Percentiles rank a stretch among this genome's conserved stretches.
Evolutionary conservation across 2,329 filamentous ascomycete genomes (phyloP).

Genomic region (Bipolaris victoriae): DNA sequence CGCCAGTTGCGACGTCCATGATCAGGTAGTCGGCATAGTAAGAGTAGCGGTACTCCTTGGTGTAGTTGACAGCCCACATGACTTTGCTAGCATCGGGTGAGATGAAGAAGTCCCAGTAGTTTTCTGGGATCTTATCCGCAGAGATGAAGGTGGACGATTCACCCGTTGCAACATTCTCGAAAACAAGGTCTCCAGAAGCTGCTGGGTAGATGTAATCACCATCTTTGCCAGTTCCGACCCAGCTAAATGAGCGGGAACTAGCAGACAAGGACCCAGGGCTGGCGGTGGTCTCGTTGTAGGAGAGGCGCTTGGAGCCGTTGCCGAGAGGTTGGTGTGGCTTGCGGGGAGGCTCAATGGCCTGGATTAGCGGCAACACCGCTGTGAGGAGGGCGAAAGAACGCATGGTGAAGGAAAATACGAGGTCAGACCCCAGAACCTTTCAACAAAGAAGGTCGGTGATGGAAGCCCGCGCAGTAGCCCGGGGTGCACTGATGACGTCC

Average conservation of each 20-base stretch:
- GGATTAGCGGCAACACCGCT: slow-evolving; percentile 36
- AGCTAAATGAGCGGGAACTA: slow-evolving; percentile 57
- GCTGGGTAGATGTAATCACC: slow-evolving; percentile 65
- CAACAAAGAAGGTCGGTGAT: not conserved
- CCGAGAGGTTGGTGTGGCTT: slow-evolving; percentile 62
- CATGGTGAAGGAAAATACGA: slow-evolving; percentile 26
- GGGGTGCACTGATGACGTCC: slow-evolving; percentile 3
- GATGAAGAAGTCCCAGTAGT: slow-evolving; percentile 66
- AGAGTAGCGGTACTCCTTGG: slow-evolving; percentile 71
- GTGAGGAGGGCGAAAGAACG: slow-evolving; percentile 38
- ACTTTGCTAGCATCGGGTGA: slow-evolving; percentile 65
- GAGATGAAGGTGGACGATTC: slow-evolving; percentile 64
- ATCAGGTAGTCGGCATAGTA: slow-evolving; percentile 72
- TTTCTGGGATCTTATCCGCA: slow-evolving; percentile 62
- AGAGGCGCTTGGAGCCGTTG: slow-evolving; percentile 62
- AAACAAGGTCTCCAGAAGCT: slow-evolving; percentile 60
- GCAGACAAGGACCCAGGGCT: slow-evolving; percentile 50
- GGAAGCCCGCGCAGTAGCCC: slow-evolving; percentile 3
- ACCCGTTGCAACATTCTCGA: slow-evolving; percentile 67
- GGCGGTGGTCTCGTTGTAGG: slow-evolving; percentile 65
- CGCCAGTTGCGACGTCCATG: slow-evolving; percentile 64
- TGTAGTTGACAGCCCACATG: slow-evolving; percentile 69
- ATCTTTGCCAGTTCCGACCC: slow-evolving; percentile 65
- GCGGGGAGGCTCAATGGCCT: slow-evolving; percentile 57
- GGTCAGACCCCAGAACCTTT: not conserved